Conservation (phyloP, 2,329 filamentous ascomycete genomes). For the Nemania sp. region DNA sequence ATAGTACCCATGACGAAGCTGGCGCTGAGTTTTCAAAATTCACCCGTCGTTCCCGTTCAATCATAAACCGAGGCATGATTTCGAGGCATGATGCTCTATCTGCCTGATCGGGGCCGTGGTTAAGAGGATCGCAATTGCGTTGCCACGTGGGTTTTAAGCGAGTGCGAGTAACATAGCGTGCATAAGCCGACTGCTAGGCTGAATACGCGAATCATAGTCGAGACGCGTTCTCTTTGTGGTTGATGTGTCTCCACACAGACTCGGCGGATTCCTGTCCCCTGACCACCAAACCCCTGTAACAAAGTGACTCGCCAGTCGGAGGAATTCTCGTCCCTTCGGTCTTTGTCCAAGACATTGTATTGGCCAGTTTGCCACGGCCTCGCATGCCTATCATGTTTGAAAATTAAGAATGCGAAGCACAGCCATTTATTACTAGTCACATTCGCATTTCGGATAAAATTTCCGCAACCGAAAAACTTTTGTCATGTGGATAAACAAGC, state of each 20-base stretch:
- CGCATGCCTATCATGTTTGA: background rate
- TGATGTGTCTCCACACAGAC: background rate
- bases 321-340: no score
- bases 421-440: background rate
- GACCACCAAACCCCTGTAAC: no score
- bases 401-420: background rate
- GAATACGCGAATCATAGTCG: background rate
- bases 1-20: background rate
- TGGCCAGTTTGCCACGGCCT: no score
- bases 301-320: no score
- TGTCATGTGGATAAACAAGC: no score
- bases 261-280: no score
- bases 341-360: no score
- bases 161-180: constrained; percentile 10
- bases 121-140: background rate
- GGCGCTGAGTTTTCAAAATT: background rate
- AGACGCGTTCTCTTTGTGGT: background rate
- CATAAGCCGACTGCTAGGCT: background rate
- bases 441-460: no score
- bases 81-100: no score
- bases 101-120: no score
- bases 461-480: no score
- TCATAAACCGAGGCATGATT: background rate
- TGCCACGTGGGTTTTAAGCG: background rate
- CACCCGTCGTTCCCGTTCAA: background rate